phyloP scores from a whole-genome alignment of 441 rosid species.

The Mallotus japonicus region DNA sequence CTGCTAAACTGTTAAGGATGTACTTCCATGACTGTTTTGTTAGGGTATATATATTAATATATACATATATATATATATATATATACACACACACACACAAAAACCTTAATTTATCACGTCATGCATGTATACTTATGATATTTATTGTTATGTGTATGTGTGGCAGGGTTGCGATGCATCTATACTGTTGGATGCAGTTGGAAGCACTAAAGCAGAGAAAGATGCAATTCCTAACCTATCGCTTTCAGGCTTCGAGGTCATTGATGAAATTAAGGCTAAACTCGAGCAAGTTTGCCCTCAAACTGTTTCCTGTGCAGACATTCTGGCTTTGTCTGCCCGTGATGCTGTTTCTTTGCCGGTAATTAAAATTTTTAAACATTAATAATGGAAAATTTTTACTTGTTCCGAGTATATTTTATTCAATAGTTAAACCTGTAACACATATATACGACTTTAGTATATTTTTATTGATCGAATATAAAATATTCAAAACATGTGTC shows the following conservation, averaged over 20 bases:
- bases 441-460: no score
- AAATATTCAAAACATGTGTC: no score
- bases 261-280: slow-evolving; percentile 50
- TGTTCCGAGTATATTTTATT: no score
- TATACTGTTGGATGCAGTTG: slow-evolving; percentile 37
- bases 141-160: no score
- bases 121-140: neutral
- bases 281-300: slow-evolving; percentile 48
- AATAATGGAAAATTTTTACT: no score
- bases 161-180: slow-evolving; percentile 67
- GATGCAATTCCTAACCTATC: slow-evolving; percentile 48
- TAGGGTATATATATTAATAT: slow-evolving; percentile 26
- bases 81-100: no score
- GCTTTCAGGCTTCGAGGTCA: slow-evolving; percentile 42
- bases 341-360: slow-evolving; percentile 27
- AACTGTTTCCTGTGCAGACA: slow-evolving; percentile 63
- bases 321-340: slow-evolving; percentile 53
- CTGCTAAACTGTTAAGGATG: slow-evolving; percentile 34
- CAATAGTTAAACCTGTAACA: no score
- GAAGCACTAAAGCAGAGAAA: slow-evolving; percentile 36
- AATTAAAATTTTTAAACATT: neutral
- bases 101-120: neutral
- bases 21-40: slow-evolving; percentile 43
- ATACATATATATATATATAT: no score
- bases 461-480: no score